A percentile compares a stretch with the other conserved stretches of the same genome.
Evolutionary conservation across 2,329 filamentous ascomycete genomes (phyloP).

Genomic region (Penicillium sp.): DNA sequence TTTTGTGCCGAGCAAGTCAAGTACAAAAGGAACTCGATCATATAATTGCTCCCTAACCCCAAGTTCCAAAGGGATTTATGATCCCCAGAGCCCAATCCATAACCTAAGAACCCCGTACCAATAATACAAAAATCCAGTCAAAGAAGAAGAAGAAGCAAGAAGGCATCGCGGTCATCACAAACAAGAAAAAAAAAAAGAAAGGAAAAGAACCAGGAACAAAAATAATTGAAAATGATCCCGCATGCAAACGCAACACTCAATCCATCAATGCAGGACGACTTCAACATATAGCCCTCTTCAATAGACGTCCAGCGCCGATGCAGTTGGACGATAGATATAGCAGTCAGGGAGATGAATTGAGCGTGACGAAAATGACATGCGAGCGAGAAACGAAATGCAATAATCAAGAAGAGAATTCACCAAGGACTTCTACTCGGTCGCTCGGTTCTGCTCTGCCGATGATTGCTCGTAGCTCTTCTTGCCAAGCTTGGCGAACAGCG

Average conservation of each 20-base stretch:
- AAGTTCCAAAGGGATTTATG: slow-evolving; percentile 7
- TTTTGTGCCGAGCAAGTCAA: neutral
- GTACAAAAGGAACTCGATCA: neutral
- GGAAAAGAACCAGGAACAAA: too few relatives aligned
- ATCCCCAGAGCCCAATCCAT: slow-evolving; percentile 10
- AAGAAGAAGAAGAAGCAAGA: slow-evolving; percentile 9
- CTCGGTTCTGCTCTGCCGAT: slow-evolving; percentile 19
- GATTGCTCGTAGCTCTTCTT: slow-evolving; percentile 47
- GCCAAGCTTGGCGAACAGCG: slow-evolving; percentile 47
- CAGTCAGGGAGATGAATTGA: neutral
- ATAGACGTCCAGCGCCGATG: slow-evolving; percentile 5
- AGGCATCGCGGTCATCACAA: slow-evolving; percentile 28
- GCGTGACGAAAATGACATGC: neutral
- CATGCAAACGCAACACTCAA: slow-evolving; percentile 1
- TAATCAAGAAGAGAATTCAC: neutral
- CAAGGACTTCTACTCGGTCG: slow-evolving; percentile 11
- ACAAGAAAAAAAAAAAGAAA: slow-evolving; percentile 9
- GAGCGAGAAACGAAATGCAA: neutral
- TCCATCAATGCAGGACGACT: neutral
- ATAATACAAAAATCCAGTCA: slow-evolving; percentile 10
- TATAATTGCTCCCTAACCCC: slow-evolving; percentile 10
- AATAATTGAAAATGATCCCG: neutral
- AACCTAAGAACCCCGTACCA: slow-evolving; percentile 15
- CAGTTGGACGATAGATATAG: neutral
- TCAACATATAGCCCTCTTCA: neutral